Conservation (phyloP, 2,329 filamentous ascomycete genomes). For the Penicillium sp. region DNA sequence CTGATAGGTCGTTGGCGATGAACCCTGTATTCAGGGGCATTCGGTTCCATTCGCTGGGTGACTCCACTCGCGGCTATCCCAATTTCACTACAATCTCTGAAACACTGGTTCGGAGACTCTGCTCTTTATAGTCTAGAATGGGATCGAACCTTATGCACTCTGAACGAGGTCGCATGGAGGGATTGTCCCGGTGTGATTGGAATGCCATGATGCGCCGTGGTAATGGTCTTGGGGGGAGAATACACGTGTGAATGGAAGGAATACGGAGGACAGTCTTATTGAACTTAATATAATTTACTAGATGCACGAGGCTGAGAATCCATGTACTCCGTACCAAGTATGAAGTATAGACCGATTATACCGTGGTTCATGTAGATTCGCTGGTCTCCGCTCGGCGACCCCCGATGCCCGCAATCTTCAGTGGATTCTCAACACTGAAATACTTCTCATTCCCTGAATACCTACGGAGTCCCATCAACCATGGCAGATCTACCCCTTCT, state of each 20-base stretch:
- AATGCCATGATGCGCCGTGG: slow-evolving; percentile 6
- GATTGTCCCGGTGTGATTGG: neutral
- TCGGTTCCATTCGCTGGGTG: slow-evolving; percentile 12
- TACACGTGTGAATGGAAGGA: too few species aligned
- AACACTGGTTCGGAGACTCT: slow-evolving; percentile 14
- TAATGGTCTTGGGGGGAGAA: neutral
- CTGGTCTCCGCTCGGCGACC: slow-evolving; percentile 13
- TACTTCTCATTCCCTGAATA: too few species aligned
- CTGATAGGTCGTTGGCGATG: slow-evolving; percentile 8
- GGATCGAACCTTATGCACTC: neutral
- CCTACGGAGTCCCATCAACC: too few species aligned
- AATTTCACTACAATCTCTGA: slow-evolving; percentile 20
- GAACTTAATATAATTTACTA: too few species aligned
- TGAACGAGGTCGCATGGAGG: slow-evolving; percentile 1
- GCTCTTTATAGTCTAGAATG: slow-evolving; percentile 11
- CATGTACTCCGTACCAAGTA: neutral
- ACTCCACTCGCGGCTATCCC: slow-evolving; percentile 23
- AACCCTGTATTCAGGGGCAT: slow-evolving; percentile 14
- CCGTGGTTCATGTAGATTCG: neutral
- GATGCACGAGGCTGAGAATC: too few species aligned
- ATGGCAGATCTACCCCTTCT: slow-evolving; percentile 50
- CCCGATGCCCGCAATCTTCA: too few species aligned
- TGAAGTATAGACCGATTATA: too few species aligned
- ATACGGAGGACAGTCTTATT: too few species aligned
- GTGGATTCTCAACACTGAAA: too few species aligned